Base-by-base conservation (phyloP, 306 rosid species). In the Lotus japonicus region DNA sequence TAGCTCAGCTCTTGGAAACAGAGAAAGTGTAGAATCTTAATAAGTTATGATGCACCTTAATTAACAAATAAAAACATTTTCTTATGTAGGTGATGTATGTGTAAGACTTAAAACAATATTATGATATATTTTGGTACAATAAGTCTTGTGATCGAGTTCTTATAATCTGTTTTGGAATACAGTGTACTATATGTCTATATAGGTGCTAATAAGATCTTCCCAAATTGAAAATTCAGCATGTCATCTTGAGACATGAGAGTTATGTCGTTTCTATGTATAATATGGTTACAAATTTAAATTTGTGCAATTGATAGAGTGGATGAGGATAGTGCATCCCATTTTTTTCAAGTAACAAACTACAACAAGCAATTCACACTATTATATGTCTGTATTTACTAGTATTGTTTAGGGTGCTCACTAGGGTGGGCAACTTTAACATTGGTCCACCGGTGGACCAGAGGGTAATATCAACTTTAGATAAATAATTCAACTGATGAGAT, bases 1-100 rank as follows among this genome's bases (percentile, higher is more conserved):
- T 72, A 61, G 33, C 64, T 71, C 64, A 56, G 42, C 51, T 36
- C 6, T 64, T 11, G 58, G 19, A 71, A 12, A 18, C 49, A 58
- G 36, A 10, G 4, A 56, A 21, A 58, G 13, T 43, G 67, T 45
- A 23, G 19, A 43, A 63, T 71, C 16, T 12, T 36, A 11, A 15
- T 1, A 66, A 52, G 52, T 68, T 58, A 15, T 63, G 36, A 41
- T 55, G 54, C 53, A 54, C 11, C 11, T 39, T 12, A n/a, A n/a
- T n/a, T 17, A 43, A 39, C 13, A 0, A 36, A 52, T 66, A 9
- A 0, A 31, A 35, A 19, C 51, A 55, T 42, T 46, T 28, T 26
- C 4, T 14, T 1, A 31, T 39, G 7, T 16, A 38, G 39, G 26
- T 50, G 13, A 41, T 58, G 18, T 38, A 12, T 36, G 79, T 58